These are phyloP conservation scores for Simmondsia chinensis DNA, from an alignment of 148 eudicot genomes.

Conservation along the genomic window DNA sequence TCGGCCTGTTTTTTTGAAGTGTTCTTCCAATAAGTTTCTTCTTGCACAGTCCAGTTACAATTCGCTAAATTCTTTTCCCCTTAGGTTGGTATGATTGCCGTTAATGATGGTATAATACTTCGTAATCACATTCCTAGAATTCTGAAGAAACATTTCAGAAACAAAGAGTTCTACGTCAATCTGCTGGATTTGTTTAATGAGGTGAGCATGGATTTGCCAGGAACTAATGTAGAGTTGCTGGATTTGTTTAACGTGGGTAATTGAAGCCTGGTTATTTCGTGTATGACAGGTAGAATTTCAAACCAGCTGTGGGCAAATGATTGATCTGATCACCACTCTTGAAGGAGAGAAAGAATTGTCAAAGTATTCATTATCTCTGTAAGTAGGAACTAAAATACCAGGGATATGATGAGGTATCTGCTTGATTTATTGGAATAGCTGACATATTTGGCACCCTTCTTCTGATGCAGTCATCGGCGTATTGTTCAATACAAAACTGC, in stretches of 20 bases:
- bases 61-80: not conserved
- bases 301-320: constrained; percentile 96
- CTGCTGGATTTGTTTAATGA: constrained; percentile 89
- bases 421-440: too few relatives aligned
- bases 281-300: constrained; percentile 73
- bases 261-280: too few relatives aligned
- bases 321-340: constrained; percentile 83
- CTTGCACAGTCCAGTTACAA: not conserved
- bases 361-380: constrained; percentile 77
- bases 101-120: constrained; percentile 78
- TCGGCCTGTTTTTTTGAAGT: not conserved
- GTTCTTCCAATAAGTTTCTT: not conserved
- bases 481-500: constrained; percentile 96
- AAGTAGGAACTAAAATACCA: constrained; percentile 20
- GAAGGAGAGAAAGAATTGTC: constrained; percentile 89
- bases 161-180: constrained; percentile 77
- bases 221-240: too few relatives aligned
- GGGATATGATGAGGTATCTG: too few relatives aligned
- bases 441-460: too few relatives aligned
- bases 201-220: constrained; percentile 27
- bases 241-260: too few relatives aligned
- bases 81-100: constrained; percentile 94
- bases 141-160: constrained; percentile 76
- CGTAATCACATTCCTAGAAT: constrained; percentile 87
- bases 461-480: constrained; percentile 69